Base-by-base conservation (phyloP, 2,329 filamentous ascomycete genomes). In the Neofusicoccum parvum region DNA sequence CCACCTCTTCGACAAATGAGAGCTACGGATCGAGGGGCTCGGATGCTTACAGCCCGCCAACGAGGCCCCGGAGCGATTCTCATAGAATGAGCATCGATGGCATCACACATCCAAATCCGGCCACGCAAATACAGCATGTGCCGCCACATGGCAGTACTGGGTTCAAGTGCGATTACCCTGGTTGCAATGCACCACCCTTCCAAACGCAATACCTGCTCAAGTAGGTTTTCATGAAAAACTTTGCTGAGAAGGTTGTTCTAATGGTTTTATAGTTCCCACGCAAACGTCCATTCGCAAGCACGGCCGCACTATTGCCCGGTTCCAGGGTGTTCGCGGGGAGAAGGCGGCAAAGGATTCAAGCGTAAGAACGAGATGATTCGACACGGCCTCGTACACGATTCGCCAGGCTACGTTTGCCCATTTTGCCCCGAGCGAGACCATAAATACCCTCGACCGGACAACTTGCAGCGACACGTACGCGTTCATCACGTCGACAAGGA, bases 401-500 rank as follows among this genome's bases (percentile, higher is more conserved):
- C 92, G 7, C 95, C 95, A 1, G 94, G 94, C 67, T 99, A 98
- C 73, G 89, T 97, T 36, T 99, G 95, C 76, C 95, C 95, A 0
- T 98, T 97, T 75, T 99, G 95, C 76, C 91, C 92, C 1, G 93
- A 97, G 73, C 86, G 93, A 70, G 93, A 97, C 75, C 94, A 97
- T 77, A 94, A 91, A 75, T 98, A 98, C 76, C 95, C 95, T 5
- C 85, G 95, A 70, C 95, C 95, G 39, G 95, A 99, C 77, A 98
- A 98, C 82, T 81, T 99, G 65, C 94, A 97, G 81, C 88, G 94
- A 77, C 95, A 99, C 78, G 95, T 98, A 39, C 88, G 92, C 64
- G 92, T 95, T 48, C 94, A 98, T 75, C 95, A 98, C 75, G 82
- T 89, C 45, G 94, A 98, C 73, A 95, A 92, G 76, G 89, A 91